phyloP scores from a whole-genome alignment of 2,329 filamentous ascomycete genomes.

The Neocucurbitaria cava region DNA sequence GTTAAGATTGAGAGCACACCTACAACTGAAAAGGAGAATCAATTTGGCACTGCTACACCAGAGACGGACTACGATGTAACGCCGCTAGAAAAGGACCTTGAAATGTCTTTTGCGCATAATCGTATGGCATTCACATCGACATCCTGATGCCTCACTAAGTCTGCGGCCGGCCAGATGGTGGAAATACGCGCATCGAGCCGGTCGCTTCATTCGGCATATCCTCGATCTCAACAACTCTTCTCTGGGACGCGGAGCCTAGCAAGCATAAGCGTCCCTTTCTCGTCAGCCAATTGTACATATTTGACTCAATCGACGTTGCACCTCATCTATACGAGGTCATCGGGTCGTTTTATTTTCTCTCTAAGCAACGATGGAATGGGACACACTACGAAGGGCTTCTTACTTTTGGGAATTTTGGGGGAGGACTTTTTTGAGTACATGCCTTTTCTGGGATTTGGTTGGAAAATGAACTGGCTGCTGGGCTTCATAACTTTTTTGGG shows the following conservation, averaged over 20 bases:
- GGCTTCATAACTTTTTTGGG: too few species aligned
- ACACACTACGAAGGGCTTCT: neutral
- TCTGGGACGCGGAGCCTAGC: neutral
- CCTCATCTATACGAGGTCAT: neutral
- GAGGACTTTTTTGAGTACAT: neutral
- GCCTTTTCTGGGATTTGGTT: neutral
- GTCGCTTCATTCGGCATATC: neutral
- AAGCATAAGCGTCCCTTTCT: neutral
- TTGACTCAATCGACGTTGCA: neutral
- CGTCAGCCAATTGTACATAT: neutral
- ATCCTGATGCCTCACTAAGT: neutral
- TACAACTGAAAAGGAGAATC: slow-evolving; percentile 47
- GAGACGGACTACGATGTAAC: slow-evolving; percentile 22
- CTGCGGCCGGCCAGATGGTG: neutral
- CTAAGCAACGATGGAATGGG: neutral
- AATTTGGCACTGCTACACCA: slow-evolving; percentile 30
- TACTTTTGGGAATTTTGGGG: neutral
- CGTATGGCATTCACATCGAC: slow-evolving; percentile 14
- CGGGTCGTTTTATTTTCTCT: neutral
- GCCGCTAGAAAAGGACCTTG: slow-evolving; percentile 39
- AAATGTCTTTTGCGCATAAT: slow-evolving; percentile 38
- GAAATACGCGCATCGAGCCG: neutral
- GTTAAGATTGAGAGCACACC: slow-evolving; percentile 56
- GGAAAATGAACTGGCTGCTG: neutral
- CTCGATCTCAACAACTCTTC: neutral